Evolutionary conservation across 1,139 yeast genomes (phyloP).

Genomic region (Debaryomyces coudertii): DNA sequence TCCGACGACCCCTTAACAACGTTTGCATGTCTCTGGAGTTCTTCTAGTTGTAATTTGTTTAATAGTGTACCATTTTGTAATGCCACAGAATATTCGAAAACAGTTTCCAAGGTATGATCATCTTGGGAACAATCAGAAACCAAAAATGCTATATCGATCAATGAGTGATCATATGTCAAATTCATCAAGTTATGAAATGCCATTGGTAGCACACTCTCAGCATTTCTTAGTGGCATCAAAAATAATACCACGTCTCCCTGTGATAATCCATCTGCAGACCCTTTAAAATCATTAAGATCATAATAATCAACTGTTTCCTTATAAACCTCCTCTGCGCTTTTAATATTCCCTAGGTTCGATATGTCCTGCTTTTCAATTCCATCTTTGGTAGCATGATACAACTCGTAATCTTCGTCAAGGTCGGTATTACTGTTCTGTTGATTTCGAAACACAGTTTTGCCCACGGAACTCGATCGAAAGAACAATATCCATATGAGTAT

Average conservation of each 20-base stretch:
- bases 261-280: slow-evolving; percentile 55
- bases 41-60: slow-evolving; percentile 49
- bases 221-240: slow-evolving; percentile 80
- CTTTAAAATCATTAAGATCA: slow-evolving; percentile 62
- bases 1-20: slow-evolving; percentile 56
- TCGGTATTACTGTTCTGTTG: slow-evolving; percentile 11
- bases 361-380: slow-evolving; percentile 29
- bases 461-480: slow-evolving; percentile 3
- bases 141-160: slow-evolving; percentile 81
- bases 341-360: slow-evolving; percentile 8
- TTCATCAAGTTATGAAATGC: slow-evolving; percentile 86
- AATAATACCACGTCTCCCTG: slow-evolving; percentile 69
- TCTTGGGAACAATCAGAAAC: slow-evolving; percentile 81
- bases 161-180: slow-evolving; percentile 78
- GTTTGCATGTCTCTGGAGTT: slow-evolving; percentile 29
- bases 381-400: slow-evolving; percentile 43
- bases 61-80: slow-evolving; percentile 72
- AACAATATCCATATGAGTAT: slow-evolving; percentile 14
- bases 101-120: slow-evolving; percentile 71
- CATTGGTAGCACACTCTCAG: slow-evolving; percentile 76
- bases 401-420: slow-evolving; percentile 22
- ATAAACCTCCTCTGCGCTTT: slow-evolving; percentile 24
- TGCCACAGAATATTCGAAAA: slow-evolving; percentile 66
- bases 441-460: slow-evolving; percentile 6
- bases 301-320: slow-evolving; percentile 54